These are phyloP conservation scores for Pyrus communis DNA, from an alignment of 306 rosid genomes.

Conservation along the genomic window DNA sequence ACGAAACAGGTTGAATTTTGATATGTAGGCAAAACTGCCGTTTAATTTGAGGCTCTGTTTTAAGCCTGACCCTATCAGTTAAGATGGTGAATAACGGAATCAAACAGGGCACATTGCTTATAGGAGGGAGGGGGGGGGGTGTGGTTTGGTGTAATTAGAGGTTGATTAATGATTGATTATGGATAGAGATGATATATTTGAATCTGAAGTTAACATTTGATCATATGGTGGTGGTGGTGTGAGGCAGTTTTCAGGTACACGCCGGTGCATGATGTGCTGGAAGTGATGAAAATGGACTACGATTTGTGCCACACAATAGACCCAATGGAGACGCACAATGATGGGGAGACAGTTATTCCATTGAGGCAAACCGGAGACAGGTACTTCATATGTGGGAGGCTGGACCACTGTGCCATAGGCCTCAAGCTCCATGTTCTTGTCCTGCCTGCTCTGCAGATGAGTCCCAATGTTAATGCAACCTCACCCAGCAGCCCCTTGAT, in stretches of 20 bases:
- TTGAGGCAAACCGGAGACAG: slow-evolving; percentile 40
- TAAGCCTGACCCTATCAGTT: no score
- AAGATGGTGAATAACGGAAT: no score
- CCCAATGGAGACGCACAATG: slow-evolving; percentile 39
- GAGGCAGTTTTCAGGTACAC: slow-evolving; percentile 63
- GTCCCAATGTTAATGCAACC: background rate
- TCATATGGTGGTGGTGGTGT: background rate
- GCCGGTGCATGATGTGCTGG: slow-evolving; percentile 67
- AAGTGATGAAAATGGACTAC: slow-evolving; percentile 47
- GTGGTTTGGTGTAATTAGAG: no score
- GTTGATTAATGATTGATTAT: no score
- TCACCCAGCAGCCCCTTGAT: background rate
- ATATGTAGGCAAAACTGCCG: no score
- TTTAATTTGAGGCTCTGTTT: no score
- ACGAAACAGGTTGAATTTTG: no score
- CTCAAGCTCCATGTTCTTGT: slow-evolving; percentile 58
- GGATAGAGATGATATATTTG: no score
- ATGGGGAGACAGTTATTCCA: slow-evolving; percentile 57
- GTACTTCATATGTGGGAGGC: slow-evolving; percentile 67
- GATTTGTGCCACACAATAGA: slow-evolving; percentile 32
- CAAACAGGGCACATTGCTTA: no score
- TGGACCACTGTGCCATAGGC: slow-evolving; percentile 55
- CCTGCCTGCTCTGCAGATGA: slow-evolving; percentile 16
- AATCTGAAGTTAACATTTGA: no score
- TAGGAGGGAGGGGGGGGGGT: no score